Evolutionary conservation across 306 rosid genomes (phyloP), one percentile per base, ranked within the genome.

Genomic region (Quercus engelmannii): DNA sequence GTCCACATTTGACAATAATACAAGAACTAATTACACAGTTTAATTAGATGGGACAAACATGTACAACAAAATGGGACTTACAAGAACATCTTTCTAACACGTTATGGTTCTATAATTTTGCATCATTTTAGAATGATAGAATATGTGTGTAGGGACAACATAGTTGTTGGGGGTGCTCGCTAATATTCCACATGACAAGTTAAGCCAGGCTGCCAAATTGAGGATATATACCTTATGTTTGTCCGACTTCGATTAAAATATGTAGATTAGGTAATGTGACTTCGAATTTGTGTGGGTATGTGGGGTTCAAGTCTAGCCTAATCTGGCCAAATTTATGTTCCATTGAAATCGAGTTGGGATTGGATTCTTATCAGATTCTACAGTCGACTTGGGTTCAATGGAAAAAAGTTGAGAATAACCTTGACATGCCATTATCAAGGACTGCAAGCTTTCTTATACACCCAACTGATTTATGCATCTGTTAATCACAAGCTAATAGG

Each of bases 131-230:
- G 46, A 41, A 41, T 41, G 2, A 41, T 0, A 8, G 46, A 41
- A 41, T 41, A 7, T 41, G 11, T 41, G 46, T 8, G 46, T 41
- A 41, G 46, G 46, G 46, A 41, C 46, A 8, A 71, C 49, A 17
- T 20, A 71, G 51, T 71, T 71, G 77, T 25, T 71, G 35, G 56
- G 28, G 57, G 38, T 10, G 3, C 5, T 12, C 54, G 17, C 1
- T 1, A 13, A n/a, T 30, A 54, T 35, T 41, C 52, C 69, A 63
- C 78, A 63, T 55, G 81, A 69, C 78, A 55, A 65, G 75, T 62
- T 63, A 25, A 38, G 65, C 81, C 81, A 77, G 75, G 74, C 81
- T 71, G 78, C 74, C 76, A 63, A 35, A 3, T 51, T 21, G 10
- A 35, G 31, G 43, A 41, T 49, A 57, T 55, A 13, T 65, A 26